A percentile compares a stretch with the other conserved stretches of the same genome.
phyloP scores from a whole-genome alignment of 208 protist genomes.

The Leishmania mexicana region DNA sequence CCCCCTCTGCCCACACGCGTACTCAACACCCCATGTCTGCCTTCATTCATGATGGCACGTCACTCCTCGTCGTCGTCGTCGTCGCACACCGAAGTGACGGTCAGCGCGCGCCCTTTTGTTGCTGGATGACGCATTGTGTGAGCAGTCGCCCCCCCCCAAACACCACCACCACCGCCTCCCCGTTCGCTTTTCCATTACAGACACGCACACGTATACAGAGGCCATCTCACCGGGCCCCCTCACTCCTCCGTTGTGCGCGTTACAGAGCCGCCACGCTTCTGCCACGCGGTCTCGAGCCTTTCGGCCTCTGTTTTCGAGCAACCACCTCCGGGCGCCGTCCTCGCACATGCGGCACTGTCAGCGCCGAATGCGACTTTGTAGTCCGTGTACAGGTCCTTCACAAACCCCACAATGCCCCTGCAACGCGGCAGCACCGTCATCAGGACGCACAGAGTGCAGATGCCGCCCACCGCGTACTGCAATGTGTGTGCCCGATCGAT shows the following conservation, averaged over 20 bases:
- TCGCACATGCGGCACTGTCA: not conserved
- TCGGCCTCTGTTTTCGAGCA: constrained; percentile 4
- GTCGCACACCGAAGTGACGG: not conserved
- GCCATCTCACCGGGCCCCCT: too few species aligned
- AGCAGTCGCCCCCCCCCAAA: not conserved
- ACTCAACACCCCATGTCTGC: not conserved
- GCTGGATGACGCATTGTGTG: not conserved
- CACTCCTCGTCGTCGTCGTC: not conserved
- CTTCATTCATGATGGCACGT: not conserved
- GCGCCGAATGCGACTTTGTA: constrained; percentile 34
- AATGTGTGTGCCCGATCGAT: constrained; percentile 58
- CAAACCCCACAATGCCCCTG: constrained; percentile 7
- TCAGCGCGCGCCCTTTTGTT: not conserved
- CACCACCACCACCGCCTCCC: not conserved
- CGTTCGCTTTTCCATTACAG: not conserved
- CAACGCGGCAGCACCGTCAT: constrained; percentile 30
- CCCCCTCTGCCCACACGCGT: not conserved
- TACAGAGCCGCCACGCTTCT: constrained; percentile 30
- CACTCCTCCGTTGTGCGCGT: constrained; percentile 11
- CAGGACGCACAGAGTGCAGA: constrained; percentile 19
- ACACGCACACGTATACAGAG: not conserved
- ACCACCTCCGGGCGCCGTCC: not conserved
- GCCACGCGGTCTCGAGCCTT: constrained; percentile 31
- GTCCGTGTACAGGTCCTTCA: constrained; percentile 34
- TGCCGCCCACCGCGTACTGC: constrained; percentile 26